Evolutionary conservation across 495 filamentous ascomycete genomes (phyloP).

Genomic region (Neurospora sp.): DNA sequence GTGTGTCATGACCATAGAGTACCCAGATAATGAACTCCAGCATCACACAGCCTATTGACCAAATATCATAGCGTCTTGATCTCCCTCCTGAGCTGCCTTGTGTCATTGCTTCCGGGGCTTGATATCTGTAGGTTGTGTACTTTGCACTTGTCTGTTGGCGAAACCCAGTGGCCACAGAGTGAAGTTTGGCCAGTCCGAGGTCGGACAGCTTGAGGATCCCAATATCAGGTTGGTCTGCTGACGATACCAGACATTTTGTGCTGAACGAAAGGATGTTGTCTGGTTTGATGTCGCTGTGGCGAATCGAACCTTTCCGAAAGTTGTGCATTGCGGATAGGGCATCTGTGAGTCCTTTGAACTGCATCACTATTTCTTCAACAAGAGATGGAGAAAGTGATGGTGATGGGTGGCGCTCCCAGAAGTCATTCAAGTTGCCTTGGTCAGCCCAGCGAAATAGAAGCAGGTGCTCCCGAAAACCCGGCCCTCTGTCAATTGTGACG

Average conservation of each 20-base stretch:
- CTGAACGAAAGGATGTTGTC: slow-evolving; percentile 14
- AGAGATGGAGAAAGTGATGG: neutral
- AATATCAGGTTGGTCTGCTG: neutral
- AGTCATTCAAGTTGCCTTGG: slow-evolving; percentile 14
- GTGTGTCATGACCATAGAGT: slow-evolving; percentile 15
- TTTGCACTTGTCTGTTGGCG: slow-evolving; percentile 10
- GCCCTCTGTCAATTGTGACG: neutral
- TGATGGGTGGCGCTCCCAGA: slow-evolving; percentile 2
- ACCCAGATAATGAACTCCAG: slow-evolving; percentile 31
- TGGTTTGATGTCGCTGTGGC: slow-evolving; percentile 17
- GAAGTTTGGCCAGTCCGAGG: slow-evolving; percentile 17
- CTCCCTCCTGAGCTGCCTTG: neutral
- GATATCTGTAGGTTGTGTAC: slow-evolving; percentile 13
- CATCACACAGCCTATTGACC: slow-evolving; percentile 30
- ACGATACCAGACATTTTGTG: too few relatives aligned
- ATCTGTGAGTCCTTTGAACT: slow-evolving; percentile 8
- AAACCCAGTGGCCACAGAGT: slow-evolving; percentile 1
- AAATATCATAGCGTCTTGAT: slow-evolving; percentile 27
- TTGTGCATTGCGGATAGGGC: slow-evolving; percentile 7
- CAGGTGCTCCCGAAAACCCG: neutral
- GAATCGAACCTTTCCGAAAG: neutral
- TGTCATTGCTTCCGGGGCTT: slow-evolving; percentile 17
- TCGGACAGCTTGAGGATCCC: slow-evolving; percentile 18
- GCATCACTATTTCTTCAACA: neutral
- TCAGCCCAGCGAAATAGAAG: slow-evolving; percentile 19